A percentile compares a stretch with the other conserved stretches of the same genome.
phyloP scores from a whole-genome alignment of 371 early-diverging fungal species.

The Saksenaea vasiformis region DNA sequence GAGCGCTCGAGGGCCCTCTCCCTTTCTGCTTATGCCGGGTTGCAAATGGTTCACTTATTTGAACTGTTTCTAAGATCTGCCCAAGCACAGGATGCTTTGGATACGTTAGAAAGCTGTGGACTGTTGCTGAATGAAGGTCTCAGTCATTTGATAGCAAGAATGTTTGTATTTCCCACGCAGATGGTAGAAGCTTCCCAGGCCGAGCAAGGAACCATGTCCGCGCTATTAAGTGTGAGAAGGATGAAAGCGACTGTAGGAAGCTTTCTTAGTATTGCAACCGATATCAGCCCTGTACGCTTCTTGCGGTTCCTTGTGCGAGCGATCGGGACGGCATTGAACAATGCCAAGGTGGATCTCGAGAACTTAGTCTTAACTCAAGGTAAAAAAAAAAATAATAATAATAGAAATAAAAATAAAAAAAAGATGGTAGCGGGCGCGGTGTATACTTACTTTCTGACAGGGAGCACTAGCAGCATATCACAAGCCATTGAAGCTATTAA shows the following conservation, averaged over 20 bases:
- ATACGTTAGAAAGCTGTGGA: neutral
- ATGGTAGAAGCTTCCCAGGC: conserved; percentile 25
- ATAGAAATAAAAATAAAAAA: no score
- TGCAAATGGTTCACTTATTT: conserved; percentile 24
- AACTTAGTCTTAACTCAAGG: conserved; percentile 31
- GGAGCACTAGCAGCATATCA: conserved; percentile 18
- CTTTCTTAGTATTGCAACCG: conserved; percentile 17
- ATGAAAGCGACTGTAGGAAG: conserved; percentile 15
- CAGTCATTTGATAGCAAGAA: conserved; percentile 13
- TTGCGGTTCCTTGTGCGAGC: conserved; percentile 12
- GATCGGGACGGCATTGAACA: conserved; percentile 2
- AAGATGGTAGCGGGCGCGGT: no score
- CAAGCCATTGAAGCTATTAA: conserved; percentile 32
- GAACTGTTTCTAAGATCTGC: conserved; percentile 8
- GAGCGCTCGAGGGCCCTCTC: conserved; percentile 17
- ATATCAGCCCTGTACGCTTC: conserved; percentile 6
- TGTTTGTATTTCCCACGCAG: conserved; percentile 31
- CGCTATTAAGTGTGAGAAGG: conserved; percentile 13
- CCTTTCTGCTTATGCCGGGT: conserved; percentile 21
- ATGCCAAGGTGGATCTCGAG: conserved; percentile 32
- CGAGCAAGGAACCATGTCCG: conserved; percentile 22
- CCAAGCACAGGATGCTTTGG: neutral
- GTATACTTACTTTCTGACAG: conserved; percentile 6
- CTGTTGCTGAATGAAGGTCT: conserved; percentile 13
- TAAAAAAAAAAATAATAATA: conserved; percentile 5